Base-by-base conservation (phyloP, 345 rosid species). In the Viola odorata region DNA sequence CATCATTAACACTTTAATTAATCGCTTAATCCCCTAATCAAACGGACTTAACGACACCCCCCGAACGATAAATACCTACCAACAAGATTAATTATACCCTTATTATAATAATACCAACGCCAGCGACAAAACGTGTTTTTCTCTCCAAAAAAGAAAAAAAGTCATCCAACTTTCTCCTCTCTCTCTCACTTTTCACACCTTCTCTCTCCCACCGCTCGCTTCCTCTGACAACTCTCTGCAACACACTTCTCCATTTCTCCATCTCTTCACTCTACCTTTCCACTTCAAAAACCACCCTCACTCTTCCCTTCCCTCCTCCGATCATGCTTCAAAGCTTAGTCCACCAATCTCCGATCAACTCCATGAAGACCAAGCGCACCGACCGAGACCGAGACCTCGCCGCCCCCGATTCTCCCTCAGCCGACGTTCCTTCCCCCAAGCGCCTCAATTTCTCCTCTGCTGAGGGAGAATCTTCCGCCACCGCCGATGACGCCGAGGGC, bases 271-370 rank as follows among this genome's bases (percentile, higher is more conserved):
- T 67, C 42, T 58, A 9, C 16, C 44, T 47, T n/a, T 47, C 13
- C 10, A 47, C 13, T 9, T 47, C 13, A 4, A 7, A 9, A 12
- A 47, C 2, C 50, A 47, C 50, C 12, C 13, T 47, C 5, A 1
- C 50, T 47, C 0, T n/a, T 47, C 13, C 50, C 13, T 47, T 42
- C 3, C 11, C 11, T 42, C 11, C 12, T 32, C 36, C 69, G 75
- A 81, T 77, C 80, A 86, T 86, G 91, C 78, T 85, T 72, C 86
- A 75, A 49, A 81, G 84, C 73, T 71, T 81, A 50, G 69, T 78
- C 44, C 75, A 81, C 68, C 85, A 74, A 53, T 73, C 73, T 10
- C 78, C 77, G 53, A 75, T 61, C 44, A 53, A 6, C 69, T 55
- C 89, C n/a, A 81, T 82, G 89, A 86, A 78, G 77, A 58, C 77